Evolutionary conservation across 805 yeast genomes (phyloP), one percentile per base, ranked within the genome.

Genomic region (Danielozyma ontarioensis): DNA sequence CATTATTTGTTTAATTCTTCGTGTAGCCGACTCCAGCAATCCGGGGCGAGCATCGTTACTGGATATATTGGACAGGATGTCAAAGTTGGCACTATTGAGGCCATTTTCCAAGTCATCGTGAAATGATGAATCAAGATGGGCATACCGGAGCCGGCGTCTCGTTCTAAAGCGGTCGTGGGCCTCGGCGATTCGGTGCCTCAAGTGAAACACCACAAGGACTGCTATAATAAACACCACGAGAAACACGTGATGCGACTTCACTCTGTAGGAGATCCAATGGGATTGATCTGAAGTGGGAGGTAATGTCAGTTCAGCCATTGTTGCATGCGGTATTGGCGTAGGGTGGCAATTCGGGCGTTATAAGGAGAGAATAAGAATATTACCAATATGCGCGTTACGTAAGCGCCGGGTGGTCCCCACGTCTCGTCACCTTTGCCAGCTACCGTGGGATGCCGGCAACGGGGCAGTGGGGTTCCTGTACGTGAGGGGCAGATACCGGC

Each of bases 11-110:
- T 64, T 61, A 2, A 84, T 74, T 34, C 60, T 69, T 13, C 46
- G 45, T 52, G 78, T 80, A 2, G 83, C 74, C 4, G 37, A 48
- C 25, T 65, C 75, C 50, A 75, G 78, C 23, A 84, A 60, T 0
- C 93, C 93, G n/a, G 57, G 46, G 34, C 94, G 69, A 1, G 60
- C 26, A 46, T 84, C 95, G 7, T 57, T 60, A n/a, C 48, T 37
- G 15, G 54, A 55, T 11, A 68, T 57, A 29, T 72, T 66, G 3
- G 59, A 41, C 3, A 48, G 44, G 8, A 84, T 50, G 51, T 80
- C 74, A 47, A 84, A 84, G 19, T 62, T 70, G 26, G 57, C 62
- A 4, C 90, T 82, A 18, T 68, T 59, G 16, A 84, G 53, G 0
- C 90, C 90, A 5, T 61, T 57, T 29, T 74, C 63, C 29, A 57